Base-by-base conservation (phyloP, 2,329 filamentous ascomycete genomes). In the Zymoseptoria passerinii region DNA sequence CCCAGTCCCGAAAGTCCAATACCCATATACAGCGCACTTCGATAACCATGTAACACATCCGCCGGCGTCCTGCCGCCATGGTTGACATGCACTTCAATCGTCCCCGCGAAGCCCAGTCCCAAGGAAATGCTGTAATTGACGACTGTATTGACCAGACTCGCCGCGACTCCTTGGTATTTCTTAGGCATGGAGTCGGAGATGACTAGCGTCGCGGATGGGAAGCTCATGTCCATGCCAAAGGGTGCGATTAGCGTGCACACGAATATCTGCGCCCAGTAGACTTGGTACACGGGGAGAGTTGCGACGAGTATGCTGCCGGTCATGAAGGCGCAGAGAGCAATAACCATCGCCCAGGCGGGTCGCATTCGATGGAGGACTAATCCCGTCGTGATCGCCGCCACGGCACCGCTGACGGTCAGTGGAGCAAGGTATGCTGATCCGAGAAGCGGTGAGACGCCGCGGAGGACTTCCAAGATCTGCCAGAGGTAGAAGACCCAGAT, bases 71-170 rank as follows among this genome's bases (percentile, higher is more conserved):
- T 61, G 0, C 74, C 76, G 10, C 73, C 74, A 19, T 72, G 58
- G 35, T 75, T 74, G 28, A 80, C 73, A 51, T 81, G 69, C 1
- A 72, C 70, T 66, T 88, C 83, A 2, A 87, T 79, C 0, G 83
- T 87, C 0, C 84, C 85, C 0, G 85, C 85, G 51, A 89, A 79
- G 0, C 85, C 86, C 0, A 89, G 75, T 0, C 83, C 84, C 2
- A 88, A 70, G 1, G 82, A 83, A 35, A 89, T 87, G 58, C 80
- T 81, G 67, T 88, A 89, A 70, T 89, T 88, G 61, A 88, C 62
- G 29, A 66, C 58, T 0, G 84, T 87, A 58, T 80, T 83, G 29
- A 87, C 81, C 5, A 88, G 68, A 18, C 78, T 82, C 0, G 78
- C 79, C 2, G 78, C 78, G 16, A 81, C 73, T 4, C 80, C 80